Evolutionary conservation across 768 basidiomycete genomes (phyloP), one percentile per base, ranked within the genome.

Genomic region (Peribolospora baueri): DNA sequence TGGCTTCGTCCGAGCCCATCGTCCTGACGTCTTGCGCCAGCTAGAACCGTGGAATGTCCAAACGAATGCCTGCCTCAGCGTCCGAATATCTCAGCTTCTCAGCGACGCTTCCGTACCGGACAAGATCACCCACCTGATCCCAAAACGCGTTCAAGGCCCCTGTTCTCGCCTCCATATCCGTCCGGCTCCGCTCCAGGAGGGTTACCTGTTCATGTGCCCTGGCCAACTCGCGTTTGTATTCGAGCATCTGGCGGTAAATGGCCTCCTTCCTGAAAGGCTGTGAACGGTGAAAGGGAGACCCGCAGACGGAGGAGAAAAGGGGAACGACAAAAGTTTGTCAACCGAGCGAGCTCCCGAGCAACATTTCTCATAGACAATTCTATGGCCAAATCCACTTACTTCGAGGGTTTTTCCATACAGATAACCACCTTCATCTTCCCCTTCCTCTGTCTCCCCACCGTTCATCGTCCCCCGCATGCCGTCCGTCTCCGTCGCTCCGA

Each of bases 231-330:
- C 81, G 75, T 54, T 78, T 76, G 66, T 86, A 85, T 62, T 84
- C 76, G 62, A 73, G 78, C 83, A 87, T 85, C 56, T 82, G 73
- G 46, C 84, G 74, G 67, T 77, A 86, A 51, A 87, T 78, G 47
- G 84, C 84, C 61, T 84, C 82, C 67, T 87, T 86, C 58, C 81
- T 76, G 66, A 84, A 86, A n/a, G 75, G 70, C 84, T 86, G 60
- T 37, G 60, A 56, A 56, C 50, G 25, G 25, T 25, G 25, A 25
- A 25, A 25, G 25, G 25, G 25, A 54, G 42, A 52, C 48, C 54
- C 42, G 61, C 54, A 53, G 54, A 51, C 46, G 37, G 38, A 10
- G 13, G 38, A 48, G 42, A 42, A 7, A 10, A 51, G 8, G n/a
- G 9, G 14, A 36, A n/a, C 25, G 42, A 13, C 0, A 11, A 13